These are phyloP conservation scores for Rhamnella rubrinervis DNA, from an alignment of 331 rosid species.

Conservation along the genomic window DNA sequence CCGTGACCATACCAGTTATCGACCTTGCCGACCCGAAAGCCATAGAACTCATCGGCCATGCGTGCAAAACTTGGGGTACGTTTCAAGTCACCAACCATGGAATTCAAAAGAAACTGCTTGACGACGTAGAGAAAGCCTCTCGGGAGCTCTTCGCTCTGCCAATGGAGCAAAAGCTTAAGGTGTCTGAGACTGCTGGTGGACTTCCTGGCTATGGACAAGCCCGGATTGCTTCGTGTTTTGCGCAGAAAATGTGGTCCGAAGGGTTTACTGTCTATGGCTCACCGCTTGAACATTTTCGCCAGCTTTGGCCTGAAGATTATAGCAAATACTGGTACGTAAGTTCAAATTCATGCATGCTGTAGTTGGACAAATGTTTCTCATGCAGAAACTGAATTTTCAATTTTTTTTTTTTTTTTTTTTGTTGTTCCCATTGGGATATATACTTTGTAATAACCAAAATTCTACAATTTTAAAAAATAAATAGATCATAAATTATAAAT, in stretches of 20 bases:
- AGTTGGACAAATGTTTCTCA: neutral
- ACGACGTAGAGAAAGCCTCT: conserved; percentile 44
- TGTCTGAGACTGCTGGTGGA: conserved; percentile 61
- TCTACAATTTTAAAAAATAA: neutral
- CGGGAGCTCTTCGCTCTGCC: conserved; percentile 68
- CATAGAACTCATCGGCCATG: conserved; percentile 47
- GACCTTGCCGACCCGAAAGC: conserved; percentile 71
- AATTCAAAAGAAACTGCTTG: conserved; percentile 43
- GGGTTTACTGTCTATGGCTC: conserved; percentile 88
- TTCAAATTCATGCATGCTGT: conserved; percentile 27
- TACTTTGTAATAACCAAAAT: too few species aligned
- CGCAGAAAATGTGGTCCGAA: conserved; percentile 95
- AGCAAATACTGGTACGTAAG: conserved; percentile 55
- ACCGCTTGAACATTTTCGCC: conserved; percentile 69
- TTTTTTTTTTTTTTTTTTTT: neutral
- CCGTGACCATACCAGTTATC: conserved; percentile 46
- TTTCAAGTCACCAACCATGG: conserved; percentile 79
- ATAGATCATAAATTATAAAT: too few species aligned
- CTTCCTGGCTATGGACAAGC: conserved; percentile 78
- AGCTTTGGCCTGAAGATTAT: conserved; percentile 87
- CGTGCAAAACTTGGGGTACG: conserved; percentile 85
- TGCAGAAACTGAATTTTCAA: neutral
- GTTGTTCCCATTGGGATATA: too few species aligned
- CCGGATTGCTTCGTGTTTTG: conserved; percentile 83
- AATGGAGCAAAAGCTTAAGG: conserved; percentile 55